Evolutionary conservation across 2,329 filamentous ascomycete genomes (phyloP).

Genomic region (Fusarium sp.): DNA sequence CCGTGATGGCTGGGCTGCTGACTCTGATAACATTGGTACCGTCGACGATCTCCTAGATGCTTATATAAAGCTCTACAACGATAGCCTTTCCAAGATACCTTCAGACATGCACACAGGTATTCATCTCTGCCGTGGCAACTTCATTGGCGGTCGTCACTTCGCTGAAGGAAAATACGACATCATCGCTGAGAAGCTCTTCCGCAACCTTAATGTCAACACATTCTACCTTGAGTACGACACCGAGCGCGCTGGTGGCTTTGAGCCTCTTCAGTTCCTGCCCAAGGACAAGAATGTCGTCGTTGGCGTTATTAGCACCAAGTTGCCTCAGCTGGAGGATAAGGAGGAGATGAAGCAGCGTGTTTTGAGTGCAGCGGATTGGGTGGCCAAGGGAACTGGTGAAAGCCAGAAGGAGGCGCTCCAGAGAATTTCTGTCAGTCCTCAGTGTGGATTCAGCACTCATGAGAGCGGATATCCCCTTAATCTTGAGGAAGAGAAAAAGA

Average conservation of each 20-base stretch:
- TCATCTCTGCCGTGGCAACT: slow-evolving; percentile 77
- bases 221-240: slow-evolving; percentile 78
- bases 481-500: slow-evolving; percentile 76
- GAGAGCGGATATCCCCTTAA: slow-evolving; percentile 76
- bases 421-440: slow-evolving; percentile 73
- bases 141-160: slow-evolving; percentile 72
- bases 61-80: slow-evolving; percentile 82
- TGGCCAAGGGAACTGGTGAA: slow-evolving; percentile 73
- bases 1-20: slow-evolving; percentile 73
- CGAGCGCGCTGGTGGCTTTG: slow-evolving; percentile 70
- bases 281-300: slow-evolving; percentile 70
- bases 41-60: slow-evolving; percentile 76
- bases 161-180: slow-evolving; percentile 73
- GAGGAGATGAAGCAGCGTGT: slow-evolving; percentile 70
- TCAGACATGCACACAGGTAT: slow-evolving; percentile 79
- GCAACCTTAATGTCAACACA: slow-evolving; percentile 69
- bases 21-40: slow-evolving; percentile 72
- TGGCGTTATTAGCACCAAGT: slow-evolving; percentile 71
- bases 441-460: slow-evolving; percentile 80
- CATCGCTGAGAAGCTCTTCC: slow-evolving; percentile 73
- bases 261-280: slow-evolving; percentile 69
- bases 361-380: slow-evolving; percentile 69
- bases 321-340: slow-evolving; percentile 69
- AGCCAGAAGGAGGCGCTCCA: slow-evolving; percentile 73
- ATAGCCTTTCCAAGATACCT: slow-evolving; percentile 70